These are phyloP conservation scores for Alternaria ventricosa DNA, from an alignment of 2,329 filamentous ascomycete genomes.

Conservation along the genomic window DNA sequence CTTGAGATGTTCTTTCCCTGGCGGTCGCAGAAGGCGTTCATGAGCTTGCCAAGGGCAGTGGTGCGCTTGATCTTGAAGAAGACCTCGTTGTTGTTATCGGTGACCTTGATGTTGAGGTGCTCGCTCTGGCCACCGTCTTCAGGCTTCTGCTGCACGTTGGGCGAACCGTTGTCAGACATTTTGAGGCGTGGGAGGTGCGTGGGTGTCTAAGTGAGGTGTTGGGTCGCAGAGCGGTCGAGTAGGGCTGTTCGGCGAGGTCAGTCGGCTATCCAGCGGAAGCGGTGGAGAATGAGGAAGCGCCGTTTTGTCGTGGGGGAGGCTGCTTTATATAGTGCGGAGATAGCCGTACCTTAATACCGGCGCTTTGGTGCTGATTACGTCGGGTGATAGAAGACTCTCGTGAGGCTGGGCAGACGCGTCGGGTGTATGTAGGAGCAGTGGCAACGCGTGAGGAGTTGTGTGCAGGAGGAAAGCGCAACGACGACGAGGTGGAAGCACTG, in stretches of 20 bases:
- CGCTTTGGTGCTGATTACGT: conserved; percentile 12
- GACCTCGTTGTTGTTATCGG: conserved; percentile 98
- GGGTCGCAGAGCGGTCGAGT: not conserved
- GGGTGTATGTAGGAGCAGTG: conserved; percentile 26
- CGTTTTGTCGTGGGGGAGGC: conserved; percentile 22
- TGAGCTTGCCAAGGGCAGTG: conserved; percentile 95
- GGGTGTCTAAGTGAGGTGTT: conserved; percentile 3
- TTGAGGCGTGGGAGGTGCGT: conserved; percentile 4
- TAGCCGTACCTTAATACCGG: conserved; percentile 23
- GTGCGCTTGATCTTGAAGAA: conserved; percentile 99
- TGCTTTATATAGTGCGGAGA: conserved; percentile 28
- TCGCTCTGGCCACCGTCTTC: conserved; percentile 64
- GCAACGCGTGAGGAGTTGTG: conserved; percentile 28
- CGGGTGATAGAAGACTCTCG: conserved; percentile 17
- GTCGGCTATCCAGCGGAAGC: conserved; percentile 17
- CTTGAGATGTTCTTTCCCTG: conserved; percentile 86
- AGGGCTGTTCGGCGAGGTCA: conserved; percentile 18
- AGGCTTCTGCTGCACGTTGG: conserved; percentile 52
- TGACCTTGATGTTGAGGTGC: conserved; percentile 99
- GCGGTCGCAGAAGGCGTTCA: conserved; percentile 96
- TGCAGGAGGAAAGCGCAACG: conserved; percentile 24
- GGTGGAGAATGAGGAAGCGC: conserved; percentile 30
- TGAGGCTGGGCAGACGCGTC: conserved; percentile 23
- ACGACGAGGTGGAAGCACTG: conserved; percentile 36
- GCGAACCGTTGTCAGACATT: conserved; percentile 54